Conservation (phyloP, 2,329 filamentous ascomycete species). For the Orbilia brochopaga region DNA sequence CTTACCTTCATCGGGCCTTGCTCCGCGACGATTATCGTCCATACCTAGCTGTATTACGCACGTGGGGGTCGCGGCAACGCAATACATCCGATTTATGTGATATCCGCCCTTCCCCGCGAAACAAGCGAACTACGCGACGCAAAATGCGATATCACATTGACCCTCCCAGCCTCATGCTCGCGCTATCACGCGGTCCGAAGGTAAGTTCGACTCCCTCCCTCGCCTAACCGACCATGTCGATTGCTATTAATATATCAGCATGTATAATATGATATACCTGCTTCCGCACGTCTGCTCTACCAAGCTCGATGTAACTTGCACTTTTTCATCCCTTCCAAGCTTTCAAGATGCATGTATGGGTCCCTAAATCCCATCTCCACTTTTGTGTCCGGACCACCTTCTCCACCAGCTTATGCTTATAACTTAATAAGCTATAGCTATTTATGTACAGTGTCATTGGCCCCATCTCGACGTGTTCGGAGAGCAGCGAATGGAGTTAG, state of each 20-base stretch:
- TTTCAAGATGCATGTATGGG: not conserved
- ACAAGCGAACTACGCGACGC: not conserved
- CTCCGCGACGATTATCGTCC: not conserved
- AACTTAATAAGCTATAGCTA: not conserved
- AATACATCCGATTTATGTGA: not conserved
- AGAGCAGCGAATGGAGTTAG: not conserved
- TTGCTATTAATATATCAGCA: not conserved
- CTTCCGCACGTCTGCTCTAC: too few relatives aligned
- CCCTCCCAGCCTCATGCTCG: not conserved
- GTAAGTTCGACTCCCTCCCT: too few relatives aligned
- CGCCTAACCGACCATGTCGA: not conserved
- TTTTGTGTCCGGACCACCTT: not conserved
- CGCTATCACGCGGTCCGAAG: too few relatives aligned
- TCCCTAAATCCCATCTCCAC: not conserved
- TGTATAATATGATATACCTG: too few relatives aligned
- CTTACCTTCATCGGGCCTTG: not conserved
- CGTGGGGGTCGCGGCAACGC: constrained; percentile 1
- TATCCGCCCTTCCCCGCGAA: too few relatives aligned
- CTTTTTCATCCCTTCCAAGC: not conserved
- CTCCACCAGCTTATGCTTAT: not conserved
- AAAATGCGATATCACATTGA: not conserved
- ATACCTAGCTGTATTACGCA: too few relatives aligned
- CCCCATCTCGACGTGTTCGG: not conserved
- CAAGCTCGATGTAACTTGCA: too few relatives aligned
- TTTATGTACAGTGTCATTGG: too few relatives aligned